A percentile compares a stretch with the other conserved stretches of the same genome.
phyloP scores from a whole-genome alignment of 495 filamentous ascomycete genomes.

The Usnea hakonensis region DNA sequence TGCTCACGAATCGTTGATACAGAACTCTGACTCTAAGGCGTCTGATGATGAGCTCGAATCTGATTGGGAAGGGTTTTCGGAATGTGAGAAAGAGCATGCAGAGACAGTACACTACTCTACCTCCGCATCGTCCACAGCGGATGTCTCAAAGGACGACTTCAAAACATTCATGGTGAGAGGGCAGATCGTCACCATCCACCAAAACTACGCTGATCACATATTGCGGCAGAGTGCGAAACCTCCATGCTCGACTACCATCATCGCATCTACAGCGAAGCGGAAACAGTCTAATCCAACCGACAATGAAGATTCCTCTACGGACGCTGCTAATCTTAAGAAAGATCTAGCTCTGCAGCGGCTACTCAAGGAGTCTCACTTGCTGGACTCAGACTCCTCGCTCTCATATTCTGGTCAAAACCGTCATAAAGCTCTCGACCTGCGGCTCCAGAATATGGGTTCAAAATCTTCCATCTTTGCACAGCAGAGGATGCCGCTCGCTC shows the following conservation, averaged over 20 bases:
- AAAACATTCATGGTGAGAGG: conserved; percentile 68
- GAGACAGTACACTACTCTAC: conserved; percentile 63
- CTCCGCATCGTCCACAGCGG: conserved; percentile 27
- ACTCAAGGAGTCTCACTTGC: conserved; percentile 84
- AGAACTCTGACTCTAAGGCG: conserved; percentile 7
- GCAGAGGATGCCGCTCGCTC: conserved; percentile 74
- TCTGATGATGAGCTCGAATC: conserved; percentile 28
- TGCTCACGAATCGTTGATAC: conserved; percentile 10
- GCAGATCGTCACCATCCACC: neutral
- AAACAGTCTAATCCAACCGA: conserved; percentile 33
- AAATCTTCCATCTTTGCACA: conserved; percentile 65
- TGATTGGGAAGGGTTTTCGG: conserved; percentile 63
- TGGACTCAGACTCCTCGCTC: conserved; percentile 58
- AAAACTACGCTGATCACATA: neutral
- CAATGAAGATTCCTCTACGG: conserved; percentile 43
- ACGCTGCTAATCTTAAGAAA: conserved; percentile 69
- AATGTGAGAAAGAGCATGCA: conserved; percentile 35
- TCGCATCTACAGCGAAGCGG: conserved; percentile 28
- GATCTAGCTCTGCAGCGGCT: conserved; percentile 87
- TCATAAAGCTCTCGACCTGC: conserved; percentile 72
- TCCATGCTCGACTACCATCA: conserved; percentile 40
- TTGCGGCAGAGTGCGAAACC: conserved; percentile 37
- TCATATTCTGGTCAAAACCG: conserved; percentile 54
- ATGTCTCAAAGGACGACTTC: conserved; percentile 57
- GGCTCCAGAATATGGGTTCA: conserved; percentile 71